Percentiles rank a stretch among this genome's conserved stretches.
Conservation (phyloP, 75 land plant species). For the Picea sitchensis region DNA sequence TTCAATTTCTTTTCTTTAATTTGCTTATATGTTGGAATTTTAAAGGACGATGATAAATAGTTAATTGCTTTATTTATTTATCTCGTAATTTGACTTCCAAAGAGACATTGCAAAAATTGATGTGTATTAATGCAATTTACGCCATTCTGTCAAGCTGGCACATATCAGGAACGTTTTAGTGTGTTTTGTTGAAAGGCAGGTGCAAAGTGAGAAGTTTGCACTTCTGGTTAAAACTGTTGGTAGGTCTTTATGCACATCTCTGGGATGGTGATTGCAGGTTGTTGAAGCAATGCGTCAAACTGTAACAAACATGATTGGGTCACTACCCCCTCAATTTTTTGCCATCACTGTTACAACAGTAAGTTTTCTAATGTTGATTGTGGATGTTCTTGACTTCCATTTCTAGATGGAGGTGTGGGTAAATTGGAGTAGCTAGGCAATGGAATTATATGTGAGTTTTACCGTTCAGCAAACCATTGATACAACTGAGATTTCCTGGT, state of each 20-base stretch:
- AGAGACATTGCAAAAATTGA: not conserved
- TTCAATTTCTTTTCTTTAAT: slow-evolving; percentile 9
- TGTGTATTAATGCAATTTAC: not conserved
- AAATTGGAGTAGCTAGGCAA: not conserved
- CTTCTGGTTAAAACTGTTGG: not conserved
- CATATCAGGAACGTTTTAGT: not conserved
- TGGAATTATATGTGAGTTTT: not conserved
- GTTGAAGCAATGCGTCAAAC: slow-evolving; percentile 99
- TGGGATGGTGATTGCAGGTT: slow-evolving; percentile 45
- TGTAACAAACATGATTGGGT: slow-evolving; percentile 96
- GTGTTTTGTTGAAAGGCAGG: slow-evolving; percentile 1
- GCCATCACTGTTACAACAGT: slow-evolving; percentile 90
- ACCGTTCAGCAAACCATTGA: not conserved
- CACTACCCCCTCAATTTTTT: slow-evolving; percentile 96
- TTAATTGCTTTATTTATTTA: not conserved
- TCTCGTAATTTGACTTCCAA: not conserved
- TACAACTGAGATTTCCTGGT: not conserved
- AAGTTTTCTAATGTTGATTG: slow-evolving; percentile 14
- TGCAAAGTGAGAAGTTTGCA: not conserved
- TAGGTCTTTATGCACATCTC: not conserved
- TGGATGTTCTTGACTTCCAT: not conserved
- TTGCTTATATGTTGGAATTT: not conserved
- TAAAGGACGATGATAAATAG: not conserved
- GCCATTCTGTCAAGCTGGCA: not conserved
- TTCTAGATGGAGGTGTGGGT: not conserved